Evolutionary conservation across 306 rosid genomes (phyloP), one percentile per base, ranked within the genome.

Genomic region (Ceratonia siliqua): DNA sequence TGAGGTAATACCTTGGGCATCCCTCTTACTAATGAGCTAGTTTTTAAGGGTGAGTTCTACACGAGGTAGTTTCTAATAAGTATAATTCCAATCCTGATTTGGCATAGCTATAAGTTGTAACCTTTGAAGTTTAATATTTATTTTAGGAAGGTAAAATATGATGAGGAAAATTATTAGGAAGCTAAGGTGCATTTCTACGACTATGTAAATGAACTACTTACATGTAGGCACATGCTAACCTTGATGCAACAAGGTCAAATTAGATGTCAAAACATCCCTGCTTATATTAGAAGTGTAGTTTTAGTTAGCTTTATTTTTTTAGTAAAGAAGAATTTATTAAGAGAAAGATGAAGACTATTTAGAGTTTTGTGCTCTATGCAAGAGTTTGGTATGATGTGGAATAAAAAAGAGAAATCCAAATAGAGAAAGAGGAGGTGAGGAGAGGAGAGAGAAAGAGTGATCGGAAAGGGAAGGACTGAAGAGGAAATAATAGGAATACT

Each of bases 261-360:
- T 53, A 53, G 5, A 22, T 22, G 30, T 21, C 59, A 53, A 12
- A 21, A 53, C 7, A 50, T 6, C 5, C 22, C 59, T 3, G 18
- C 18, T 2, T 17, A 1, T 2, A 22, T 21, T 9, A 21, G 15
- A 8, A 53, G 6, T 22, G 14, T 21, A 53, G 30, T 53, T 53
- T 46, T 46, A 72, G 64, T 36, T 43, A 43, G 35, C 41, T 68
- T 43, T 33, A 10, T 42, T 14, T 48, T 77, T 8, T 36, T 52
- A 10, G 39, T 45, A 33, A 33, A 15, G 0, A 67, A 55, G 30
- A 66, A 55, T 42, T 66, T 49, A 13, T n/a, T 21, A 27, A 54
- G 58, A 63, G 70, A 45, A 53, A 35, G 72, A 35, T 52, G 53
- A 48, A 22, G 63, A 24, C 22, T 14, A 14, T 24, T 28, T 76